phyloP scores from a whole-genome alignment of 2,329 filamentous ascomycete species.

The Cercospora sp. region DNA sequence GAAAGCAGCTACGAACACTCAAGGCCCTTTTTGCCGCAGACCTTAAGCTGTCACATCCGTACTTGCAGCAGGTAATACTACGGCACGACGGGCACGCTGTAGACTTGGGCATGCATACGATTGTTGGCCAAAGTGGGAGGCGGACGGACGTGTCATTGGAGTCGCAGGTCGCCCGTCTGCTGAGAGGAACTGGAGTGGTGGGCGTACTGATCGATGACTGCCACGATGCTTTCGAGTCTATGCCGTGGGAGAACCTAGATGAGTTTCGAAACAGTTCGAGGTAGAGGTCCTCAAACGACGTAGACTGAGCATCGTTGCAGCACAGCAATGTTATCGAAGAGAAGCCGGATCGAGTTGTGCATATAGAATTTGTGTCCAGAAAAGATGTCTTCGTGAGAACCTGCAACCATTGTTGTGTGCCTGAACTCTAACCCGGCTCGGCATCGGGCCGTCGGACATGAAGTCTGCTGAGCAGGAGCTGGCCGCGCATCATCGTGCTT shows the following conservation, averaged over 20 bases:
- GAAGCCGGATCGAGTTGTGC: no score
- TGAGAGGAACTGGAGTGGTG: neutral
- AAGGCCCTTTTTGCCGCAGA: neutral
- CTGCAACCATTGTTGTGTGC: neutral
- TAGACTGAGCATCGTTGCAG: neutral
- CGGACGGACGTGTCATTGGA: neutral
- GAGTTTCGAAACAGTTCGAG: neutral
- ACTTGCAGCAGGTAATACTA: neutral
- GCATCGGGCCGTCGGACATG: conserved; percentile 12
- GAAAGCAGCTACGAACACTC: neutral
- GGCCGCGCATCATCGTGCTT: conserved; percentile 26
- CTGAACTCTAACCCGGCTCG: conserved; percentile 4
- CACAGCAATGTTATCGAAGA: neutral
- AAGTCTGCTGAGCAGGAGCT: conserved; percentile 8
- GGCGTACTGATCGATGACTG: neutral
- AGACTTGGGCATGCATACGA: neutral
- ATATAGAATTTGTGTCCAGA: no score
- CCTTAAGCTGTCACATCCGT: neutral
- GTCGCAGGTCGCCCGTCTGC: neutral
- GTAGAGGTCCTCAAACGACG: neutral
- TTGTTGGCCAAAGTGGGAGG: neutral
- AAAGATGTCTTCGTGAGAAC: neutral
- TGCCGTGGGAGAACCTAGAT: neutral
- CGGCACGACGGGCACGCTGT: neutral
- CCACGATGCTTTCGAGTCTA: neutral